Evolutionary conservation across 345 rosid species (phyloP).

Genomic region (Luvunga scandens): DNA sequence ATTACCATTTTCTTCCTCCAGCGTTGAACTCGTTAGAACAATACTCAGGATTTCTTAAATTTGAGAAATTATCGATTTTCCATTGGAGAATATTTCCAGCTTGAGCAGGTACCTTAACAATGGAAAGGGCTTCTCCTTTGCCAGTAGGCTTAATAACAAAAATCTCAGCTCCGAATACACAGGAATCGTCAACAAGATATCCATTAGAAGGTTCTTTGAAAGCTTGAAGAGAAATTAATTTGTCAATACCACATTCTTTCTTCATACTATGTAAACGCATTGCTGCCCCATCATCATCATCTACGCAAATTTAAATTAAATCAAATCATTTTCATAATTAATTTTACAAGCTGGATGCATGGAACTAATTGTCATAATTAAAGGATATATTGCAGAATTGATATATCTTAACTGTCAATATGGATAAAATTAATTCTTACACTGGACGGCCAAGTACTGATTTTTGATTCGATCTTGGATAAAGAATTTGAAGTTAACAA

Average conservation of each 20-base stretch:
- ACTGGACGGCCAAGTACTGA: no score
- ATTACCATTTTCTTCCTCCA: background rate
- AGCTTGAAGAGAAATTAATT: background rate
- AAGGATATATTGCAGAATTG: no score
- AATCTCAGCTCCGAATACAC: slow-evolving; percentile 19
- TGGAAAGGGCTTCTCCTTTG: slow-evolving; percentile 1
- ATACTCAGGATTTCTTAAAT: background rate
- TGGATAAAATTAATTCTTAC: no score
- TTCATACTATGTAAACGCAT: background rate
- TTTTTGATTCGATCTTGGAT: no score
- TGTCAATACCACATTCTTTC: slow-evolving; percentile 10
- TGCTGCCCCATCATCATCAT: slow-evolving; percentile 4
- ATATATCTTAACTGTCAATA: no score
- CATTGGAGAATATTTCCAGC: background rate
- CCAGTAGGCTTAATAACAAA: slow-evolving; percentile 1
- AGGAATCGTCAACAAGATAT: slow-evolving; percentile 2
- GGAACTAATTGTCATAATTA: no score
- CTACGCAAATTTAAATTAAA: background rate
- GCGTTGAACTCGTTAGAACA: background rate
- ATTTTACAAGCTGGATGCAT: no score
- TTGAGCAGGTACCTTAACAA: background rate
- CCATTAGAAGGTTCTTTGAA: slow-evolving; percentile 11
- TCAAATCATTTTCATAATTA: no score
- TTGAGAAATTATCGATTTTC: background rate
- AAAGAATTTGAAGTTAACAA: no score